Evolutionary conservation across 192 early-diverging fungal genomes (phyloP).

Genomic region (Podila epigama): DNA sequence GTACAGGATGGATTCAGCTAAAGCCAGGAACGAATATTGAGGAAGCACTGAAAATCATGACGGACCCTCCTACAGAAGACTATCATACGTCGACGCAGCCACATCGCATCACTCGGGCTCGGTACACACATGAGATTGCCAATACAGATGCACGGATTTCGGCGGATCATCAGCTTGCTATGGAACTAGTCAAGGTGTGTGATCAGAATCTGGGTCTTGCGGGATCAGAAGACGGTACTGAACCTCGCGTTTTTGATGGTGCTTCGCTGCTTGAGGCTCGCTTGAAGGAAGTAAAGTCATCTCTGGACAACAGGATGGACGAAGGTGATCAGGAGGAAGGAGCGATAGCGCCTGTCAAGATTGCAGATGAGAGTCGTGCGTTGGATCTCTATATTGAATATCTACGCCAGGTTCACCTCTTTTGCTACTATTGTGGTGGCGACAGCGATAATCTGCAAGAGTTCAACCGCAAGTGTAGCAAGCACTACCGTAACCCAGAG

Average conservation of each 20-base stretch:
- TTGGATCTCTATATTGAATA: constrained; percentile 90
- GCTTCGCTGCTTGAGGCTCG: constrained; percentile 9
- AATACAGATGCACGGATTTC: constrained; percentile 72
- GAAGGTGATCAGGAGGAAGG: constrained; percentile 24
- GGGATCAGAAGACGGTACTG: constrained; percentile 13
- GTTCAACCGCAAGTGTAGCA: constrained; percentile 77
- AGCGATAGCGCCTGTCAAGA: constrained; percentile 5
- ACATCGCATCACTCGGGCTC: constrained; percentile 54
- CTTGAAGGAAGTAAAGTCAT: constrained; percentile 19
- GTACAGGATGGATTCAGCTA: constrained; percentile 94
- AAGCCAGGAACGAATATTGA: constrained; percentile 86
- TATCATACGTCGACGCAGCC: constrained; percentile 19
- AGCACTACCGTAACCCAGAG: constrained; percentile 38
- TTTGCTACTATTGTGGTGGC: constrained; percentile 94
- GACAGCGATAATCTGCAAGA: constrained; percentile 87
- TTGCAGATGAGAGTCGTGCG: constrained; percentile 24
- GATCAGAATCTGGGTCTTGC: constrained; percentile 59
- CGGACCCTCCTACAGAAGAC: constrained; percentile 33
- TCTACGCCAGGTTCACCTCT: constrained; percentile 88
- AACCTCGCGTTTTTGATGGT: constrained; percentile 18
- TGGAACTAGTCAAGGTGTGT: constrained; percentile 59
- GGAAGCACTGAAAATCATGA: constrained; percentile 59
- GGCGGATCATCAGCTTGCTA: constrained; percentile 76
- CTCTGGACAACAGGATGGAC: constrained; percentile 21
- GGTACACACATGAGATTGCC: constrained; percentile 75